A percentile compares a stretch with the other conserved stretches of the same genome.
Evolutionary conservation across 805 yeast genomes (phyloP).

Genomic region (Candida easanensis): DNA sequence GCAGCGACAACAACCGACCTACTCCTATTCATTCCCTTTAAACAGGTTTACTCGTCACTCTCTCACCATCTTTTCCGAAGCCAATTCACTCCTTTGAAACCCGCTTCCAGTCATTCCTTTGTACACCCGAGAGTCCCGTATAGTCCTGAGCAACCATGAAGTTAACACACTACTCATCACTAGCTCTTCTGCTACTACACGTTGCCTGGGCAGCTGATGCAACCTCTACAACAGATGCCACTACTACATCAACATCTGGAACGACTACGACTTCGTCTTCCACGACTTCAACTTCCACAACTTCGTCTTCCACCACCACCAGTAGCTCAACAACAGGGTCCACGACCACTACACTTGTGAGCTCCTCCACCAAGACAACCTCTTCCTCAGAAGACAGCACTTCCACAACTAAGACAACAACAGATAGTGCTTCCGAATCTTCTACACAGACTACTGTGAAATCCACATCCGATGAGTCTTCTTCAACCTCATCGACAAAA

Average conservation of each 20-base stretch:
- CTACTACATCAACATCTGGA: not conserved
- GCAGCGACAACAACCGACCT: too few relatives aligned
- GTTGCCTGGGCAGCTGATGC: not conserved
- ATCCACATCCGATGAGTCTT: too few relatives aligned
- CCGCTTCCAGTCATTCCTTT: not conserved
- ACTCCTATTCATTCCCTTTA: not conserved
- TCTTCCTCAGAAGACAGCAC: not conserved
- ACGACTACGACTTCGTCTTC: not conserved
- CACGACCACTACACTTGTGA: not conserved
- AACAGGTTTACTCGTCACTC: not conserved
- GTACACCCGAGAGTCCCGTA: not conserved
- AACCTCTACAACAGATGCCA: not conserved
- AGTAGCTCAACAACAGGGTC: not conserved
- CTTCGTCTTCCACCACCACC: conserved; percentile 3
- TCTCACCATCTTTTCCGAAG: not conserved
- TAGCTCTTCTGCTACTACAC: not conserved
- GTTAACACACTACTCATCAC: not conserved
- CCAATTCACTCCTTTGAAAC: not conserved
- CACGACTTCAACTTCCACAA: conserved; percentile 2
- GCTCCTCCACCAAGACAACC: not conserved
- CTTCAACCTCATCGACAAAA: too few relatives aligned
- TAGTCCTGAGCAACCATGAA: not conserved
- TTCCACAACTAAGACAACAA: not conserved
- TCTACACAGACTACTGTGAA: not conserved
- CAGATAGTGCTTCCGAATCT: not conserved